These are phyloP conservation scores for Fusarium pininemorale DNA, from an alignment of 2,329 filamentous ascomycete species.

Conservation along the genomic window DNA sequence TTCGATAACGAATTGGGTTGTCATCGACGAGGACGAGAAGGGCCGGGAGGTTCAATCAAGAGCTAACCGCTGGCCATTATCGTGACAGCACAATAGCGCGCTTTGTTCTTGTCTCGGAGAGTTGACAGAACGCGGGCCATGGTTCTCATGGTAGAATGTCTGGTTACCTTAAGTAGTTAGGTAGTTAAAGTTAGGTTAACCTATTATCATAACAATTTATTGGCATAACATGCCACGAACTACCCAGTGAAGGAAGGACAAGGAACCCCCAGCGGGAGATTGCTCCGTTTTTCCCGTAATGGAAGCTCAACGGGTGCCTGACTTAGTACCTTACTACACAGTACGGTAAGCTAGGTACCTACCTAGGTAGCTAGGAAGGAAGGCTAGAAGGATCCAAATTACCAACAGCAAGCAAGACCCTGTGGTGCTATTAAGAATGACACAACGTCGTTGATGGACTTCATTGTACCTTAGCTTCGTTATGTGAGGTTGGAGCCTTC, in stretches of 20 bases:
- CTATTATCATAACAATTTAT: neutral
- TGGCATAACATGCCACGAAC: neutral
- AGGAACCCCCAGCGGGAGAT: constrained; percentile 23
- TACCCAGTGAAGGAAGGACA: constrained; percentile 1
- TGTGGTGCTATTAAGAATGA: neutral
- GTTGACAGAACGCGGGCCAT: neutral
- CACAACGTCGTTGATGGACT: neutral
- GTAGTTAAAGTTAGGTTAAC: neutral
- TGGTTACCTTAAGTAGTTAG: neutral
- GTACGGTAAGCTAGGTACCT: too few relatives aligned
- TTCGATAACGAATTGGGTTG: neutral
- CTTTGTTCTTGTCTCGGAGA: neutral
- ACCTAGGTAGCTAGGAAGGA: neutral
- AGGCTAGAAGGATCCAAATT: neutral
- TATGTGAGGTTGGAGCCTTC: neutral
- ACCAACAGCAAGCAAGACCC: neutral
- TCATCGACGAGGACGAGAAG: neutral
- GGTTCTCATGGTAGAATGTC: neutral
- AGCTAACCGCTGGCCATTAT: neutral
- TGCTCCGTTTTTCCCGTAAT: constrained; percentile 21
- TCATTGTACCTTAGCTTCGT: neutral
- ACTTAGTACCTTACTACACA: neutral
- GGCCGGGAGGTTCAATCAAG: neutral
- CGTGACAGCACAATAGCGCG: neutral
- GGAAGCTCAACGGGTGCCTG: constrained; percentile 22